These are phyloP conservation scores for Fusarium sp. DNA, from an alignment of 2,329 filamentous ascomycete species.

Conservation along the genomic window DNA sequence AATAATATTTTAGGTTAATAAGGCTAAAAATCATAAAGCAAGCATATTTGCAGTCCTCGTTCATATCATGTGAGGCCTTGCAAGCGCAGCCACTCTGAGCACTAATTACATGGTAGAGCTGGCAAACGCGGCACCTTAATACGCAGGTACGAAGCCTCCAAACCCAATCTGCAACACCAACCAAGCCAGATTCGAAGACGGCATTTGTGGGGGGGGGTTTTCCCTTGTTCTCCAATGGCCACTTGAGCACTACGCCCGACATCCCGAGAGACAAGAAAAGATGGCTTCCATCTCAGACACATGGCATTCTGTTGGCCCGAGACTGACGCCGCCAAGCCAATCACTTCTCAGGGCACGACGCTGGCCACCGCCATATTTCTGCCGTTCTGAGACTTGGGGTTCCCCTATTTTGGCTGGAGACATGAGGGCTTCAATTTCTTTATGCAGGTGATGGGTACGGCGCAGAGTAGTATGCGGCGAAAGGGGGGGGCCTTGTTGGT, in stretches of 20 bases:
- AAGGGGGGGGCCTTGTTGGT: constrained; percentile 1
- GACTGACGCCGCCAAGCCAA: constrained; percentile 30
- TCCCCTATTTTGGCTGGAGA: constrained; percentile 29
- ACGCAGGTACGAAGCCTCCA: neutral
- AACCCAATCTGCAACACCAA: neutral
- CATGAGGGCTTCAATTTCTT: constrained; percentile 4
- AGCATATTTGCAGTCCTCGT: neutral
- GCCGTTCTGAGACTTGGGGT: constrained; percentile 28
- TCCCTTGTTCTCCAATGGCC: neutral
- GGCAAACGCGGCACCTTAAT: neutral
- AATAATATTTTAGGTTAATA: neutral
- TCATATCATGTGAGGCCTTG: neutral
- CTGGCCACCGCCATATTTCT: constrained; percentile 26
- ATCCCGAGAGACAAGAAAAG: neutral
- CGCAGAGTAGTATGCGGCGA: constrained; percentile 6
- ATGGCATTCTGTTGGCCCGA: constrained; percentile 2
- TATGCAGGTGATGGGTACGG: constrained; percentile 4
- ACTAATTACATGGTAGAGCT: neutral
- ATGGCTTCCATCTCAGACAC: neutral
- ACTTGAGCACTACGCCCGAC: neutral
- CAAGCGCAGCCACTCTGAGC: neutral
- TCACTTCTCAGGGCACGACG: constrained; percentile 26
- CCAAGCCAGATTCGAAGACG: neutral
- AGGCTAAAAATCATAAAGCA: neutral
- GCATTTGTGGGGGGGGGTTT: neutral